Conservation (phyloP, 139 green algal species). For the Chlorella sp. region DNA sequence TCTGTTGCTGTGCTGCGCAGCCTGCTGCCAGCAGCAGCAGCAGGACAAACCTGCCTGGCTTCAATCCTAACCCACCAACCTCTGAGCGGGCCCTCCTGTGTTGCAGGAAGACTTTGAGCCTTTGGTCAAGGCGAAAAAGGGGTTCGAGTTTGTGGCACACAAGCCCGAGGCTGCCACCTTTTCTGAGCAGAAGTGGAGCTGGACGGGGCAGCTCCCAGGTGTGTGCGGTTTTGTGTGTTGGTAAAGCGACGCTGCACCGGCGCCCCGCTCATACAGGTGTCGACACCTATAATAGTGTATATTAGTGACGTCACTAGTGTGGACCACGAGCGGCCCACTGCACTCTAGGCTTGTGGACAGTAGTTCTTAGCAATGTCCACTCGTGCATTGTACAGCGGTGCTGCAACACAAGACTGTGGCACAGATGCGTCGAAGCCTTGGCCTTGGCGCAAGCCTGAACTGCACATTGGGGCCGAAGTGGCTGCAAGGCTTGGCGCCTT, state of each 20-base stretch:
- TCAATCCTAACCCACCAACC: not conserved
- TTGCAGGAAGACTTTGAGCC: conserved; percentile 33
- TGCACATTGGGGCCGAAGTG: too few species aligned
- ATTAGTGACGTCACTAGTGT: not conserved
- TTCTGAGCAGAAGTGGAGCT: conserved; percentile 26
- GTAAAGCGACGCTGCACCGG: not conserved
- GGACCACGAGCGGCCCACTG: too few species aligned
- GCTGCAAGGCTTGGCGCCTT: too few species aligned
- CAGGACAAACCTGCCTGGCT: not conserved
- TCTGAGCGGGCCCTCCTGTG: not conserved
- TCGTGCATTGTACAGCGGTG: too few species aligned
- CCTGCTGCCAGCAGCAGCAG: not conserved
- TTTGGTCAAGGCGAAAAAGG: not conserved
- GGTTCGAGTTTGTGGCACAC: conserved; percentile 5
- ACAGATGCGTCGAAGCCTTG: too few species aligned
- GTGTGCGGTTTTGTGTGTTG: not conserved
- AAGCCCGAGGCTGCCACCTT: not conserved
- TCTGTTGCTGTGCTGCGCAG: not conserved
- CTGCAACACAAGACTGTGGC: too few species aligned
- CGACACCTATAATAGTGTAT: not conserved
- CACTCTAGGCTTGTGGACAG: too few species aligned
- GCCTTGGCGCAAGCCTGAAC: not conserved
- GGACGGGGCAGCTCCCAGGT: not conserved
- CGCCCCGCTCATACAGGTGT: not conserved
- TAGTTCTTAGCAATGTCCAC: too few species aligned